Percentiles rank a stretch among this genome's conserved stretches.
Conservation (phyloP, 768 basidiomycete genomes). For the Pilatotrama ljubarskyi region DNA sequence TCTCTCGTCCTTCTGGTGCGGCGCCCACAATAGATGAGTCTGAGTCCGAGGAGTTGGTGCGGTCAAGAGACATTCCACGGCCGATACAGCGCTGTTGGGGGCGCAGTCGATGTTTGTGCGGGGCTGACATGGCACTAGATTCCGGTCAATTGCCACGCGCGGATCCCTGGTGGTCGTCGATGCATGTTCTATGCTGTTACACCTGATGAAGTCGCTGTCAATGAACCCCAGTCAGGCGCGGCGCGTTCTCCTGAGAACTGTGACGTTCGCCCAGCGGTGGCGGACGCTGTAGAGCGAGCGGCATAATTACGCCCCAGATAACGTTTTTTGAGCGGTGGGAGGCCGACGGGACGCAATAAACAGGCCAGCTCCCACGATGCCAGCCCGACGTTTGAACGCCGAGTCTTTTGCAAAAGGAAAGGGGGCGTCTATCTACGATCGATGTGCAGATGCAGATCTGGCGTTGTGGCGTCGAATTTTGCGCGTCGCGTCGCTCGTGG, state of each 20-base stretch:
- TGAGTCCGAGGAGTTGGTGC: neutral
- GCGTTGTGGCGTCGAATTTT: conserved; percentile 9
- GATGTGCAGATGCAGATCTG: conserved; percentile 6
- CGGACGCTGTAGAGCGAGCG: no score
- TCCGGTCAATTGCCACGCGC: conserved; percentile 7
- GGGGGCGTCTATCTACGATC: conserved; percentile 7
- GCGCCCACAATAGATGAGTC: neutral
- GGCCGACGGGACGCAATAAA: neutral
- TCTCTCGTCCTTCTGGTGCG: neutral
- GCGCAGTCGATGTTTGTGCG: neutral
- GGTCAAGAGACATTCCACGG: neutral
- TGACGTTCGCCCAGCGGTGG: neutral
- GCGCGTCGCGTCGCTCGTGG: neutral
- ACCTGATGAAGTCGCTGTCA: conserved; percentile 2
- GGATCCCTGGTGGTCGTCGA: neutral
- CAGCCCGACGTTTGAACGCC: neutral
- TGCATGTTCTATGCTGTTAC: no score
- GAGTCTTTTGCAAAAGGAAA: neutral
- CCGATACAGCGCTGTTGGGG: conserved; percentile 6
- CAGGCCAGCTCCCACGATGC: neutral
- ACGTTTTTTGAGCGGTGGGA: conserved; percentile 2
- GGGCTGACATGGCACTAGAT: neutral
- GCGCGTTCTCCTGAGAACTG: neutral
- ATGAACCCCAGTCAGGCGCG: neutral
- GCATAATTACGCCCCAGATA: no score